Conservation (phyloP, 169 alveolate genomes). For the Plasmodium adleri region DNA sequence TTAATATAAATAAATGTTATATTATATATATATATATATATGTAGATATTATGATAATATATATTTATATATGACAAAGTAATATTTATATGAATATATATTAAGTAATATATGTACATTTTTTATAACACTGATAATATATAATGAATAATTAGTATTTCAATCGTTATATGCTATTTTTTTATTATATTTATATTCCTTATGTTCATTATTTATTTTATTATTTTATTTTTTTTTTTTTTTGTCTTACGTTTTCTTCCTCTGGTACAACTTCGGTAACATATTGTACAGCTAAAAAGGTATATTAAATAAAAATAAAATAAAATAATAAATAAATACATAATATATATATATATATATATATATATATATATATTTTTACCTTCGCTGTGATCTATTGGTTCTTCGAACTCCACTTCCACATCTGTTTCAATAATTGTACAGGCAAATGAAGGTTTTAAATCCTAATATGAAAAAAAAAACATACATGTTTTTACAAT, state of each 20-base stretch:
- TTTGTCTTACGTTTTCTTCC: conserved; percentile 69
- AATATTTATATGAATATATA: too few relatives aligned
- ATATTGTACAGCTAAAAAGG: conserved; percentile 48
- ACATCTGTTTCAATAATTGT: conserved; percentile 96
- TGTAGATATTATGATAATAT: too few relatives aligned
- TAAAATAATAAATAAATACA: conserved; percentile 4
- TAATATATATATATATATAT: background rate
- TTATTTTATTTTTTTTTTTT: background rate
- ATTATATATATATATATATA: background rate
- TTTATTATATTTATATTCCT: background rate
- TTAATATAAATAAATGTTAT: background rate
- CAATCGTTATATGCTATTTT: background rate
- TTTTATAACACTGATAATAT: too few relatives aligned
- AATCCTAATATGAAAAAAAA: conserved; percentile 77
- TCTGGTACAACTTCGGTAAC: conserved; percentile 41
- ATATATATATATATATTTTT: background rate
- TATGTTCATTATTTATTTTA: background rate
- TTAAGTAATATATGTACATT: too few relatives aligned
- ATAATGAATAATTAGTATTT: too few relatives aligned
- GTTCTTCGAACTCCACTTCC: conserved; percentile 93
- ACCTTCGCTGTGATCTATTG: conserved; percentile 26
- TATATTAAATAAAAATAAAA: background rate
- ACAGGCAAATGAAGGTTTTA: conserved; percentile 93
- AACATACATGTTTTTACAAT: background rate
- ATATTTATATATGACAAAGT: too few relatives aligned